A percentile compares a stretch with the other conserved stretches of the same genome.
These are phyloP conservation scores for Argentina anserina DNA, from an alignment of 306 rosid species.

Conservation along the genomic window DNA sequence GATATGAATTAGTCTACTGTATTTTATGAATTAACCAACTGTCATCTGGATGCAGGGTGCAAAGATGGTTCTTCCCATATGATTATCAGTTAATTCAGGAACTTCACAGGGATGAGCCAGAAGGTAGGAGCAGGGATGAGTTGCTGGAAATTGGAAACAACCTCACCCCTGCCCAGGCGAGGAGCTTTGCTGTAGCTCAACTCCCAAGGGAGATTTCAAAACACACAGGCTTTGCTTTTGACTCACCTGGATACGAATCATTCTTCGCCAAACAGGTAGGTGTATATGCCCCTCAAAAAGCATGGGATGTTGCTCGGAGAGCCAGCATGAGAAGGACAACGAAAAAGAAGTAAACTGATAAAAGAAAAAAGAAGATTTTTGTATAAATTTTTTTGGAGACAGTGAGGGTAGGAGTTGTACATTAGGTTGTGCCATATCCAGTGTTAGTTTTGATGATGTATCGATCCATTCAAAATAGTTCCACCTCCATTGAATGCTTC, in stretches of 20 bases:
- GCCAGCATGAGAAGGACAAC: slow-evolving; percentile 71
- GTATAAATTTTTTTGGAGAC: slow-evolving; percentile 53
- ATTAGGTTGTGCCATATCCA: slow-evolving; percentile 44
- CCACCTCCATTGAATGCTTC: neutral
- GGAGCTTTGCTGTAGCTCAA: slow-evolving; percentile 78
- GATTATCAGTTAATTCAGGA: slow-evolving; percentile 94
- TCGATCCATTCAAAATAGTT: slow-evolving; percentile 18
- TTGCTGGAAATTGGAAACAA: slow-evolving; percentile 58
- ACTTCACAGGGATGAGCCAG: slow-evolving; percentile 69
- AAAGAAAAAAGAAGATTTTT: slow-evolving; percentile 18
- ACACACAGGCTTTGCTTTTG: slow-evolving; percentile 95
- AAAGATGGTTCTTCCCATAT: slow-evolving; percentile 92
- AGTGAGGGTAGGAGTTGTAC: slow-evolving; percentile 49
- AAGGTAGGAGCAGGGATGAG: slow-evolving; percentile 50
- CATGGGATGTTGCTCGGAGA: slow-evolving; percentile 98
- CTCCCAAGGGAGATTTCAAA: slow-evolving; percentile 75
- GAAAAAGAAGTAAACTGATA: slow-evolving; percentile 40
- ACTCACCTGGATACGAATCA: slow-evolving; percentile 92
- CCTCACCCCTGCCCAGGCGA: slow-evolving; percentile 65
- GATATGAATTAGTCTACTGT: neutral
- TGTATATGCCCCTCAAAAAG: slow-evolving; percentile 70
- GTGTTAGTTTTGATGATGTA: slow-evolving; percentile 14
- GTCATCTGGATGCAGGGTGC: slow-evolving; percentile 51
- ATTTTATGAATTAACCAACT: neutral
- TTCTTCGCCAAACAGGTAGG: slow-evolving; percentile 87